phyloP scores from a whole-genome alignment of 345 rosid species.

The Camelina hispida region DNA sequence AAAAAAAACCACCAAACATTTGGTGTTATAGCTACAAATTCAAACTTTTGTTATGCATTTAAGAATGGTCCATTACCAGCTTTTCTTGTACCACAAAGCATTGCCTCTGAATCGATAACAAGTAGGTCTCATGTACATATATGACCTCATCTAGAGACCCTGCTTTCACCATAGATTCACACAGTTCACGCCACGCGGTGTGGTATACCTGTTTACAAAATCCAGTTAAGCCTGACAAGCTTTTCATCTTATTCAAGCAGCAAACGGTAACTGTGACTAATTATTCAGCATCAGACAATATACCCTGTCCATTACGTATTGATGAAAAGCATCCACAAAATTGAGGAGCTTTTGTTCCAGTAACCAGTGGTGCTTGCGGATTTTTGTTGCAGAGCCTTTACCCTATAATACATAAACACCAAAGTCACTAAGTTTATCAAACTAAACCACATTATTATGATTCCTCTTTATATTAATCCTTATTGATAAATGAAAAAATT shows the following conservation, averaged over 20 bases:
- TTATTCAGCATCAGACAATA: constrained; percentile 39
- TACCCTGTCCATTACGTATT: constrained; percentile 99
- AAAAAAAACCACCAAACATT: constrained; percentile 33
- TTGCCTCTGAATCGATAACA: constrained; percentile 90
- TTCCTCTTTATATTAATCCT: not conserved
- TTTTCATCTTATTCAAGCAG: constrained; percentile 3
- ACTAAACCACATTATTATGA: constrained; percentile 27
- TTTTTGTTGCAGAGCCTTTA: constrained; percentile 63
- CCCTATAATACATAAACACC: constrained; percentile 54
- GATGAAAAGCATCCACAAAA: constrained; percentile 99
- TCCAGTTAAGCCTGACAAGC: constrained; percentile 30
- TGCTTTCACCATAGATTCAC: constrained; percentile 88
- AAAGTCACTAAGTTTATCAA: constrained; percentile 20
- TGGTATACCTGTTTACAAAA: constrained; percentile 82
- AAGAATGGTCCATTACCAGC: constrained; percentile 57
- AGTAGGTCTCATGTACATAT: constrained; percentile 94
- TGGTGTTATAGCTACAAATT: not conserved
- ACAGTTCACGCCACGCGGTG: constrained; percentile 94
- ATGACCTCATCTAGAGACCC: constrained; percentile 94
- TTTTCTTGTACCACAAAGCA: constrained; percentile 98
- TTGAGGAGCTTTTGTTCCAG: constrained; percentile 98
- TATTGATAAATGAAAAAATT: constrained; percentile 6
- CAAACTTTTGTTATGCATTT: constrained; percentile 8
- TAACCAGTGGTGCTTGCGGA: constrained; percentile 81
- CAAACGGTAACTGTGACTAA: constrained; percentile 1